These are phyloP conservation scores for Hemileccinum rubropunctum DNA, from an alignment of 768 basidiomycete species.

Conservation along the genomic window DNA sequence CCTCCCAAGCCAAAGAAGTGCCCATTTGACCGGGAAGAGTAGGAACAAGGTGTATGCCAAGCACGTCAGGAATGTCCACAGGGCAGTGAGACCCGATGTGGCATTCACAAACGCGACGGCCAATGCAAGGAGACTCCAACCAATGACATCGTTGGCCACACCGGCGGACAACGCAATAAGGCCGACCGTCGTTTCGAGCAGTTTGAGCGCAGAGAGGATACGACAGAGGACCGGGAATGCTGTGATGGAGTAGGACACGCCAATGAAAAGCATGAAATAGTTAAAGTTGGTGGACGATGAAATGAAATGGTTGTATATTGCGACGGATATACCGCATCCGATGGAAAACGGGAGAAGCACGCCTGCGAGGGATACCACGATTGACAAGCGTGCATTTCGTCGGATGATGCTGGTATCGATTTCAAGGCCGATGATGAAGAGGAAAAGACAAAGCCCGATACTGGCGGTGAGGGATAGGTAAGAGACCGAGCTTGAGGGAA, in stretches of 20 bases:
- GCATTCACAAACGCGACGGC: constrained; percentile 93
- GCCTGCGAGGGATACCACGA: constrained; percentile 72
- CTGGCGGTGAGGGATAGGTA: constrained; percentile 87
- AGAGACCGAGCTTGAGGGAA: constrained; percentile 65
- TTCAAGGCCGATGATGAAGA: constrained; percentile 92
- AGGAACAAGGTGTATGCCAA: constrained; percentile 80
- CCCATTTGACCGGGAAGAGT: constrained; percentile 61
- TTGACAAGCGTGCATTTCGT: constrained; percentile 66
- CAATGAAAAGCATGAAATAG: constrained; percentile 92
- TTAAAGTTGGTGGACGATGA: constrained; percentile 60
- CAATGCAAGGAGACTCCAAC: constrained; percentile 87
- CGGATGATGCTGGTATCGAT: constrained; percentile 81
- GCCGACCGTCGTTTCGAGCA: constrained; percentile 90
- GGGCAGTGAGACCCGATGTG: constrained; percentile 72
- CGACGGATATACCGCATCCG: constrained; percentile 72
- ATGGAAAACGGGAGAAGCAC: constrained; percentile 86
- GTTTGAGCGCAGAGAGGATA: constrained; percentile 84
- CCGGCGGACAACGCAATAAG: constrained; percentile 91
- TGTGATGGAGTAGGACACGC: constrained; percentile 87
- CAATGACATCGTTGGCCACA: constrained; percentile 86
- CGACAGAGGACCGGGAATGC: constrained; percentile 90
- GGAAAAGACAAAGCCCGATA: constrained; percentile 83
- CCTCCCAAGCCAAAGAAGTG: constrained; percentile 68
- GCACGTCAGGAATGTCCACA: constrained; percentile 81
- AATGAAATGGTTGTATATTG: constrained; percentile 75